Evolutionary conservation across 2,329 filamentous ascomycete species (phyloP).

Genomic region (Chrysoporthe austroafricana): DNA sequence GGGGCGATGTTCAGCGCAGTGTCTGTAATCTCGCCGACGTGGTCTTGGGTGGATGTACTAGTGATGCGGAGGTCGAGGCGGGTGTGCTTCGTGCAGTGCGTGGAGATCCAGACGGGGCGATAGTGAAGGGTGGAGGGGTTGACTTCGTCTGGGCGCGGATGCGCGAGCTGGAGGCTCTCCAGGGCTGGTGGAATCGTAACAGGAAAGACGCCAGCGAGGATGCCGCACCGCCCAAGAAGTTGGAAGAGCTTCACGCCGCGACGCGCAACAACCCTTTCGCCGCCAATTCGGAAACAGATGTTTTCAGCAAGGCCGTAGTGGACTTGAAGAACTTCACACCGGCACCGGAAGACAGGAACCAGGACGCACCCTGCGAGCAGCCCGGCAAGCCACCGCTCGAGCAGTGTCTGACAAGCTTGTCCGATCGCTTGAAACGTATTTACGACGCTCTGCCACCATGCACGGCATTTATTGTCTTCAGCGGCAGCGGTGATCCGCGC

Average conservation of each 20-base stretch:
- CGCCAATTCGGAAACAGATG: conserved; percentile 8
- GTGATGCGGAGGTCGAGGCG: conserved; percentile 61
- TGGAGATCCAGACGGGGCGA: conserved; percentile 60
- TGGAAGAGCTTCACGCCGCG: conserved; percentile 30
- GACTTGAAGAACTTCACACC: conserved; percentile 21
- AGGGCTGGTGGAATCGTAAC: conserved; percentile 70
- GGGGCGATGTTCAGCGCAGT: conserved; percentile 75
- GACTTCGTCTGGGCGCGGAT: conserved; percentile 71
- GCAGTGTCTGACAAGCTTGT: conserved; percentile 49
- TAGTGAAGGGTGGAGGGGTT: conserved; percentile 63
- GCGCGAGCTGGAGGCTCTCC: conserved; percentile 66
- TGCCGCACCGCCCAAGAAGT: conserved; percentile 36
- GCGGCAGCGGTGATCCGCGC: conserved; percentile 69
- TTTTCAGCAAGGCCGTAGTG: conserved; percentile 25
- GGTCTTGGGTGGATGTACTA: conserved; percentile 57
- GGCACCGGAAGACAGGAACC: conserved; percentile 20
- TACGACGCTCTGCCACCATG: conserved; percentile 64
- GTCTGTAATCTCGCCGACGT: conserved; percentile 60
- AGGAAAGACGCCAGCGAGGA: conserved; percentile 41
- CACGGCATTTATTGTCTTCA: conserved; percentile 67
- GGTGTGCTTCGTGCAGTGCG: conserved; percentile 61
- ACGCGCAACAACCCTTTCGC: conserved; percentile 27
- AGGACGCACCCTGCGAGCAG: neutral
- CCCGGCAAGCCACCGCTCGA: conserved; percentile 44
- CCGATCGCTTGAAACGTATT: conserved; percentile 57